Base-by-base conservation (phyloP, 2,329 filamentous ascomycete genomes). In the Colletotrichum brevisporum region DNA sequence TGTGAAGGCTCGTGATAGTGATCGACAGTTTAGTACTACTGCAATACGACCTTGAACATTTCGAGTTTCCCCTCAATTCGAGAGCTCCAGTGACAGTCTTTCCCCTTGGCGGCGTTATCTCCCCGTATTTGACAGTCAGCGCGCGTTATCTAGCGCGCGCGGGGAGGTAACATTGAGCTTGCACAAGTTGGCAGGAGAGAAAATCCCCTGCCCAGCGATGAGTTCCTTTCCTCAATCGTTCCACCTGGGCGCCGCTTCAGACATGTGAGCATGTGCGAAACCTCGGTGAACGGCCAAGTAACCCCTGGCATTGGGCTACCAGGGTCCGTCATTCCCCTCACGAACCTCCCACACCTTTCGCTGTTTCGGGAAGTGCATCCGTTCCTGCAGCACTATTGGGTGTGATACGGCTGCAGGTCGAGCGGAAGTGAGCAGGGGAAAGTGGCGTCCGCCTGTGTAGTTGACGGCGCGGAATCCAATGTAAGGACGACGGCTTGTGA, bases 261-360 rank as follows among this genome's bases (percentile, higher is more conserved):
- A 43, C 66, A 69, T 69, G 66, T 65, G 66, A 65, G 65, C 61
- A 51, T 59, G 39, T 31, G 50, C 18, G 43, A 36, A 54, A 50
- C 61, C 66, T 69, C 62, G 66, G 66, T 66, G 66, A 66, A 48
- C n/a, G 39, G 31, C 43, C 12, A 8, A 18, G 3, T 26, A 48
- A 53, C 27, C 60, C 60, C 54, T 36, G 60, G 39, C 31, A 10
- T 10, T 36, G 31, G 31, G 31, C 10, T 36, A 3, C 36, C 54
- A 54, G 15, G 41, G 47, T 53, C 45, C 53, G 15, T 58, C n/a
- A 6, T 21, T 18, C 24, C 48, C 60, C 53, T 65, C 54, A 54
- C 41, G 24, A 48, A 27, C 52, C n/a, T 50, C 13, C 52, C 54
- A 68, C 54, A 50, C 41, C 48, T 54, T 24, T 50, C 16, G 45